Evolutionary conservation across 352 stramenopile genomes (phyloP), one percentile per base, ranked within the genome.

Genomic region (Pythium catenulatum): DNA sequence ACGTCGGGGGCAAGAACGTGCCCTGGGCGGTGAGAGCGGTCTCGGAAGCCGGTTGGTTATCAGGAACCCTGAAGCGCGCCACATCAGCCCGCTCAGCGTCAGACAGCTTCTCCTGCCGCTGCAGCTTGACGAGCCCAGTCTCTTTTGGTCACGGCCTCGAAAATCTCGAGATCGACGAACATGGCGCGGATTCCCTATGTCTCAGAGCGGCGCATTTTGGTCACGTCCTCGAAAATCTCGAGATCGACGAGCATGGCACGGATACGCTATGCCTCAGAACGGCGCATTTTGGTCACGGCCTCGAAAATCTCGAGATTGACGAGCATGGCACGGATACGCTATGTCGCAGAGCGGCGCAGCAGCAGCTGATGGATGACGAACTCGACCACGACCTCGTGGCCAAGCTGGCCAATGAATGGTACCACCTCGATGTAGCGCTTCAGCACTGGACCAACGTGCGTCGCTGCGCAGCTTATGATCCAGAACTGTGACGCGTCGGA

Each of bases 401-500:
- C 84, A 41, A 87, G n/a, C 9, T 59, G 46, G 19, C 68, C 21
- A 32, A 87, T 70, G 0, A 32, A 45, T 11, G 58, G 56, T 21
- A 43, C 45, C 34, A 87, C 37, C 14, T 82, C 58, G 1, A 41
- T 41, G 46, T 83, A 83, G 5, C 58, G 43, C 65, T 73, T 32
- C 0, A 83, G 32, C 73, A 56, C 68, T 90, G 3, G 74, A 87
- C 85, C 74, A 90, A 0, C 85, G 48, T 19, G 85, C 87, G 17
- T 87, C 75, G 65, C 78, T 86, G 1, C 59, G 41, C 36, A 86
- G 43, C 58, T 72, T 68, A 1, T 32, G 54, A n/a, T 78, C 78
- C 0, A 90, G 48, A 32, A 25, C 27, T 17, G 72, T 48, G 7
- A 90, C 78, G 25, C 76, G 78, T 14, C 54, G 59, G 3, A 84